A percentile compares a stretch with the other conserved stretches of the same genome.
Evolutionary conservation across 2,329 filamentous ascomycete species (phyloP).

Genomic region (Scedosporium boydii): DNA sequence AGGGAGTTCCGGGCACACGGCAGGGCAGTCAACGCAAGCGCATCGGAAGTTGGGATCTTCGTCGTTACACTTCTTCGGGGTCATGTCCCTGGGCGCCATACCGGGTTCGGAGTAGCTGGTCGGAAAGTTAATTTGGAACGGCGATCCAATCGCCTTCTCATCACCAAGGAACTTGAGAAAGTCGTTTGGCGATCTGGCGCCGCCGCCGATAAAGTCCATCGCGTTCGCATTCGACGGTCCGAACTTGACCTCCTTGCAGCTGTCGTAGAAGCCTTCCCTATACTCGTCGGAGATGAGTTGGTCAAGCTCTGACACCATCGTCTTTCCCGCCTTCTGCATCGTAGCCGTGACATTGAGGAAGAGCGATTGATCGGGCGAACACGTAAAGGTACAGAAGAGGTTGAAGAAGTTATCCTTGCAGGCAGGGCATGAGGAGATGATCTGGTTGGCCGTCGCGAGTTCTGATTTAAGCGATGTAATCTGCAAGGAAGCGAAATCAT

Average conservation of each 20-base stretch:
- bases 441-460: conserved; percentile 74
- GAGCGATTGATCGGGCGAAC: conserved; percentile 89
- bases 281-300: conserved; percentile 80
- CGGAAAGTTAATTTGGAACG: conserved; percentile 96
- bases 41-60: conserved; percentile 78
- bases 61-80: conserved; percentile 80
- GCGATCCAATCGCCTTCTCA: conserved; percentile 83
- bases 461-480: conserved; percentile 74
- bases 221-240: conserved; percentile 87
- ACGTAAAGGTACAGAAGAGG: conserved; percentile 95
- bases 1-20: conserved; percentile 74
- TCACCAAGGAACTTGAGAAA: conserved; percentile 89
- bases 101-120: conserved; percentile 48
- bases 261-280: conserved; percentile 83
- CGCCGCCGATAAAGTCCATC: conserved; percentile 93
- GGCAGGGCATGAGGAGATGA: conserved; percentile 89
- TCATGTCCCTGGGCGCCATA: conserved; percentile 62
- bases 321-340: conserved; percentile 47
- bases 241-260: conserved; percentile 98
- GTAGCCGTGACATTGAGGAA: conserved; percentile 88
- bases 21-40: conserved; percentile 86
- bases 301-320: conserved; percentile 71
- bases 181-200: conserved; percentile 78
- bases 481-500: conserved; percentile 27
- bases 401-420: conserved; percentile 99